Evolutionary conservation across 805 yeast genomes (phyloP).

Genomic region (Starmerella vaccinii): DNA sequence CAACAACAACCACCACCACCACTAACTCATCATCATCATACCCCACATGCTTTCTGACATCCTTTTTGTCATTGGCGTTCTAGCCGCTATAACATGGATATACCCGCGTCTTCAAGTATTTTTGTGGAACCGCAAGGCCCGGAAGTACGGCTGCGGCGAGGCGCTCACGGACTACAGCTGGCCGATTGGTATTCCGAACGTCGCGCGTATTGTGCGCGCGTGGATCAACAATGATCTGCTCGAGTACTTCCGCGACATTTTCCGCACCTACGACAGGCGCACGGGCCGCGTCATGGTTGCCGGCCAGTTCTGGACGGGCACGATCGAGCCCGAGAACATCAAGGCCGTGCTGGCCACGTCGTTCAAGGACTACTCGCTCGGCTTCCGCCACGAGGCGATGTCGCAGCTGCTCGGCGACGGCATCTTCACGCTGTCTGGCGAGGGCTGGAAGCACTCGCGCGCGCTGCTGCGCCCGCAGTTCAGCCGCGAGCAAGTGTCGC

Average conservation of each 20-base stretch:
- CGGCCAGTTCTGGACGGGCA: constrained; percentile 21
- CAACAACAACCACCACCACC: no score
- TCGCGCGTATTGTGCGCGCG: constrained; percentile 1
- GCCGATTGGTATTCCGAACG: constrained; percentile 17
- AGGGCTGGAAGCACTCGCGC: constrained; percentile 30
- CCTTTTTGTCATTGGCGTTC: not conserved
- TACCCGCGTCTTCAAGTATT: constrained; percentile 8
- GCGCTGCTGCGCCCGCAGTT: constrained; percentile 29
- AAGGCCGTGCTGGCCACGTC: constrained; percentile 26
- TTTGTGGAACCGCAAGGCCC: constrained; percentile 14
- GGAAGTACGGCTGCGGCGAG: constrained; percentile 13
- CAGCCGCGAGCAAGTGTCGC: constrained; percentile 25
- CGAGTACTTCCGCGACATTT: constrained; percentile 11
- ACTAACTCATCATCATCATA: no score
- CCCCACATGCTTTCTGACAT: constrained; percentile 5
- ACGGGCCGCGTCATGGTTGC: constrained; percentile 14
- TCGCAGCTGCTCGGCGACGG: constrained; percentile 27
- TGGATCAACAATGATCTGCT: constrained; percentile 8
- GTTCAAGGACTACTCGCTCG: constrained; percentile 27
- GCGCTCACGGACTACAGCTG: constrained; percentile 4
- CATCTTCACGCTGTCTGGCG: constrained; percentile 28
- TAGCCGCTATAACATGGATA: not conserved
- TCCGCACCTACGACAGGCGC: constrained; percentile 1
- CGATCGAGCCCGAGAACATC: constrained; percentile 27
- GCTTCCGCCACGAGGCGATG: constrained; percentile 24